phyloP scores from a whole-genome alignment of 495 filamentous ascomycete species.

The Tetracladium setigerum region DNA sequence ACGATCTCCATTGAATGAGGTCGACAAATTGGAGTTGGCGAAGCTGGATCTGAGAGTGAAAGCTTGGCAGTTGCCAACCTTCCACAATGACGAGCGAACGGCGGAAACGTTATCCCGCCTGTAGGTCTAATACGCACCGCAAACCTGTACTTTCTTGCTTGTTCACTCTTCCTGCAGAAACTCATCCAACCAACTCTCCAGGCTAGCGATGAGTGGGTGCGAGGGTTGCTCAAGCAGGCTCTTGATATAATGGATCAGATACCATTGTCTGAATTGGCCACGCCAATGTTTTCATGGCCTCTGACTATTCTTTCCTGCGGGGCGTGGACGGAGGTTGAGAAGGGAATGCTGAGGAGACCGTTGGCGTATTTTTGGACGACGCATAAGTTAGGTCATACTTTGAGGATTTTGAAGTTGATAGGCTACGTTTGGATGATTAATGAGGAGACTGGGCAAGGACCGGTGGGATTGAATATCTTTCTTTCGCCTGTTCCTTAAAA shows the following conservation, averaged over 20 bases:
- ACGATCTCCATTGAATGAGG: not conserved
- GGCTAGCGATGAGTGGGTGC: not conserved
- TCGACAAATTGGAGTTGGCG: not conserved
- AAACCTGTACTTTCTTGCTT: not conserved
- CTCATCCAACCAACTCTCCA: not conserved
- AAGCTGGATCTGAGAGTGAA: not conserved
- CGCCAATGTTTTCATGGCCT: not conserved
- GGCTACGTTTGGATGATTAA: no score
- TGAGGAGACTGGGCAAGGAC: no score
- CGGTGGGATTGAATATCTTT: no score
- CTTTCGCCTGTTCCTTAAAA: no score
- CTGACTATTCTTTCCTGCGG: not conserved
- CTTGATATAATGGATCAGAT: not conserved
- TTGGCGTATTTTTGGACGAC: no score
- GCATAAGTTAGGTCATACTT: no score
- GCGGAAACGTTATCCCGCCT: no score
- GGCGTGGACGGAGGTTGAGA: not conserved
- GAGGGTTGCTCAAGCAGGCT: no score
- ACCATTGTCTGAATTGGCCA: not conserved
- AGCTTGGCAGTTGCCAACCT: no score
- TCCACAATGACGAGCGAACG: no score
- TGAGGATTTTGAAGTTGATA: no score
- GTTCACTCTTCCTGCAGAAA: not conserved
- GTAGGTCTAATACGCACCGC: not conserved
- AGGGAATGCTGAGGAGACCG: not conserved